Evolutionary conservation across 495 filamentous ascomycete species (phyloP), one percentile per base, ranked within the genome.

Genomic region (Cairneyella variabilis): DNA sequence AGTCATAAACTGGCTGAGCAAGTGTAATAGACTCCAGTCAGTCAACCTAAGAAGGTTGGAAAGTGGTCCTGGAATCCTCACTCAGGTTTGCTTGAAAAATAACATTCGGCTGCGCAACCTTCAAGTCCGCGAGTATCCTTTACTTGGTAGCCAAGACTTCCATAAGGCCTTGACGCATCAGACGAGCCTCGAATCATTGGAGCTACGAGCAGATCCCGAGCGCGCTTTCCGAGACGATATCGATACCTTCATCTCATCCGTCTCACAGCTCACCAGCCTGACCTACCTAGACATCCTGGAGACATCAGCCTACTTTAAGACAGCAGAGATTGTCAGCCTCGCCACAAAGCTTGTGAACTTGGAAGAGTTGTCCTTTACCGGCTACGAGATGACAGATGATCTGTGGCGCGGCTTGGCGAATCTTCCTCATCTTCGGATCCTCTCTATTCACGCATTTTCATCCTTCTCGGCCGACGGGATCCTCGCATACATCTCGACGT

Each of bases 221-320:
- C 71, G 71, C 1, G 55, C 66, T 5, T 62, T 58, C 18, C 48
- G 65, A 14, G 71, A 76, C 48, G 76, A 80, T 48, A 66, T 75
- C 4, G 71, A 79, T 21, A 57, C 67, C 4, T 62, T 86, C 5
- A 66, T 82, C 2, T 65, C 74, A 21, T 69, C 76, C 1, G 46
- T 86, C 32, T 64, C 63, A 28, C 56, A 67, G 34, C 66, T 85
- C 11, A 63, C 56, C 7, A 62, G 73, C 8, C 69, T 86, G 21
- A 71, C 68, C 22, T 72, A 77, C 23, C 67, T 86, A 9, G 70
- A 76, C 16, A 66, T 86, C 11, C 63, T 69, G 21, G 66, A 75
- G 16, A 72, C 82, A 9, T 80, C 79, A 2, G 79, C 83, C 22
- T 71, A 73, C 42, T 76, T 85, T 39, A 64, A 60, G 3, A 74